A percentile compares a stretch with the other conserved stretches of the same genome.
Evolutionary conservation across 2,329 filamentous ascomycete species (phyloP).

Genomic region (Ilyonectria destructans): DNA sequence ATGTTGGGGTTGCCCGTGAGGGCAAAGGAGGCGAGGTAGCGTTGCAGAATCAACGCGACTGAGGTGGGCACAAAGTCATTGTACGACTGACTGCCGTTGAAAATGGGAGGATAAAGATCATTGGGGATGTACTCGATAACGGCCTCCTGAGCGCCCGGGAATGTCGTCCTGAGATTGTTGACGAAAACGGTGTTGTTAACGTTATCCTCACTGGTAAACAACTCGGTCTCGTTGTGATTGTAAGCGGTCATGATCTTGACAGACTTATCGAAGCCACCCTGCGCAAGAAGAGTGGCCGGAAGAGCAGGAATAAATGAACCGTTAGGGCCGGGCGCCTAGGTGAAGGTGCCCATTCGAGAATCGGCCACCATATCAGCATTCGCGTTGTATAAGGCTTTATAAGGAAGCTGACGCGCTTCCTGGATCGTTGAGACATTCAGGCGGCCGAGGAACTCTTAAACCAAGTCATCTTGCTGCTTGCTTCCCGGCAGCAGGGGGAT

Average conservation of each 20-base stretch:
- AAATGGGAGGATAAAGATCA: conserved; percentile 3
- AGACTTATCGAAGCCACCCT: conserved; percentile 15
- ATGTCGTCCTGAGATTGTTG: not conserved
- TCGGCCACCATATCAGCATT: conserved; percentile 7
- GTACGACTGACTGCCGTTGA: conserved; percentile 9
- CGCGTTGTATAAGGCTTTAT: conserved; percentile 2
- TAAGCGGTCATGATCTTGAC: conserved; percentile 13
- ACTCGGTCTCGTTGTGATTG: conserved; percentile 4
- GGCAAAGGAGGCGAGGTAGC: conserved; percentile 10
- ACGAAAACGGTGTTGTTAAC: conserved; percentile 16
- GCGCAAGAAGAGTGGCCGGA: not conserved
- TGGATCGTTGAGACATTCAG: not conserved
- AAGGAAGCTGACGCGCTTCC: conserved; percentile 6
- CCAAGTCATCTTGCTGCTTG: conserved; percentile 11
- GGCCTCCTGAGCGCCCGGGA: not conserved
- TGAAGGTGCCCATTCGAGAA: not conserved
- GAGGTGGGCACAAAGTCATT: not conserved
- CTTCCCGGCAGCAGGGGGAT: conserved; percentile 12
- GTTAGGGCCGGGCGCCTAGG: not conserved
- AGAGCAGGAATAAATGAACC: not conserved
- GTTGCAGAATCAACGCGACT: conserved; percentile 9
- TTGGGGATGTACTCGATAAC: not conserved
- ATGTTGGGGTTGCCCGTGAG: conserved; percentile 4
- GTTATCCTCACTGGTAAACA: conserved; percentile 11
- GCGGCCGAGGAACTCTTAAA: conserved; percentile 6